phyloP scores from a whole-genome alignment of 768 basidiomycete species.

The Termitomyces sp. region DNA sequence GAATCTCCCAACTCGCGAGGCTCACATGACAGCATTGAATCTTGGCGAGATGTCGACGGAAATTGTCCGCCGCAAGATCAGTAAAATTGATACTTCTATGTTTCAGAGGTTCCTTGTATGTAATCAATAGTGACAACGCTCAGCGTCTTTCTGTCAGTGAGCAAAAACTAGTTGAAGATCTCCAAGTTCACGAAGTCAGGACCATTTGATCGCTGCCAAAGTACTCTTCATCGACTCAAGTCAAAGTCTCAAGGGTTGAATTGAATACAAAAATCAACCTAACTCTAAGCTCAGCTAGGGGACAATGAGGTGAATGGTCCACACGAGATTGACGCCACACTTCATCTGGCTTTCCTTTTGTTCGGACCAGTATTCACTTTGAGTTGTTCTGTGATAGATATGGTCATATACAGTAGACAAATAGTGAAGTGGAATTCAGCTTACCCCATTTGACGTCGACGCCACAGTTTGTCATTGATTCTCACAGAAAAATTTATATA shows the following conservation, averaged over 20 bases:
- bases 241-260: neutral
- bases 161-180: neutral
- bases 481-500: neutral
- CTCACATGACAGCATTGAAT: constrained; percentile 33
- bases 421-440: neutral
- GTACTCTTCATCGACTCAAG: too few relatives aligned
- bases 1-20: constrained; percentile 12
- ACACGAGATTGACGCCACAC: constrained; percentile 4
- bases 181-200: neutral
- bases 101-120: too few relatives aligned
- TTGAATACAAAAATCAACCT: neutral
- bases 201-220: neutral
- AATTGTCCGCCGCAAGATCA: neutral
- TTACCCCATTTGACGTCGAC: neutral
- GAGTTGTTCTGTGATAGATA: neutral
- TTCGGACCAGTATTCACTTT: neutral
- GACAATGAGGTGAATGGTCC: neutral
- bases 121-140: neutral
- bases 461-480: neutral
- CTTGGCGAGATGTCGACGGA: constrained; percentile 23
- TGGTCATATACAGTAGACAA: neutral
- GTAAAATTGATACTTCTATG: neutral
- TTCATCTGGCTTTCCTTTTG: neutral
- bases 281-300: neutral
- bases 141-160: neutral